Conservation (phyloP, 495 filamentous ascomycete genomes). For the Aspergillus indologenus region DNA sequence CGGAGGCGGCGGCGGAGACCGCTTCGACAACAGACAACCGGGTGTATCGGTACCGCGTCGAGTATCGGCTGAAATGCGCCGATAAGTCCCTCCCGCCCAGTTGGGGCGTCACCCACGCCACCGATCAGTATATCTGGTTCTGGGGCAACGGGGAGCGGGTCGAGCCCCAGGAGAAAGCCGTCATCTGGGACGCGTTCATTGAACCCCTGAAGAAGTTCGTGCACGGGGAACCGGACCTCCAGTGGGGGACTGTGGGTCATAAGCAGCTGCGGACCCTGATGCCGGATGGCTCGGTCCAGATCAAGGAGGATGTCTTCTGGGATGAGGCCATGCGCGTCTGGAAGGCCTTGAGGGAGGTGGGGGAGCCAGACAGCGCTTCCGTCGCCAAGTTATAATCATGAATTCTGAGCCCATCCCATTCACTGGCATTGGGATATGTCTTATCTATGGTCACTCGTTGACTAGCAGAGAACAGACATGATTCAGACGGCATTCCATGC, state of each 20-base stretch:
- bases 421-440: too few relatives aligned
- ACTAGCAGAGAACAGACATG: not conserved
- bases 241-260: slow-evolving; percentile 30
- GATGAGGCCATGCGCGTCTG: slow-evolving; percentile 48
- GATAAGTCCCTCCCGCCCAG: slow-evolving; percentile 37
- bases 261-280: slow-evolving; percentile 40
- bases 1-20: not conserved
- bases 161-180: slow-evolving; percentile 38
- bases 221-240: slow-evolving; percentile 30
- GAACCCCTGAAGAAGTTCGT: slow-evolving; percentile 46
- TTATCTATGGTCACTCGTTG: too few relatives aligned
- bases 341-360: slow-evolving; percentile 31
- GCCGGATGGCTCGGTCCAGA: slow-evolving; percentile 43
- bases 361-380: slow-evolving; percentile 7
- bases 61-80: slow-evolving; percentile 47
- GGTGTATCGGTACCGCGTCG: slow-evolving; percentile 48
- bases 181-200: slow-evolving; percentile 37
- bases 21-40: too few relatives aligned
- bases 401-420: not conserved
- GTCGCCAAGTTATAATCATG: slow-evolving; percentile 11
- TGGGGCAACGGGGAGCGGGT: slow-evolving; percentile 50
- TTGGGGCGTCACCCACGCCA: slow-evolving; percentile 57
- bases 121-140: slow-evolving; percentile 56
- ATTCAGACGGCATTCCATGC: not conserved
- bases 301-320: slow-evolving; percentile 43